Percentiles rank a stretch among this genome's conserved stretches.
Conservation (phyloP, 192 early-diverging fungal species). For the Endogone sp. region DNA sequence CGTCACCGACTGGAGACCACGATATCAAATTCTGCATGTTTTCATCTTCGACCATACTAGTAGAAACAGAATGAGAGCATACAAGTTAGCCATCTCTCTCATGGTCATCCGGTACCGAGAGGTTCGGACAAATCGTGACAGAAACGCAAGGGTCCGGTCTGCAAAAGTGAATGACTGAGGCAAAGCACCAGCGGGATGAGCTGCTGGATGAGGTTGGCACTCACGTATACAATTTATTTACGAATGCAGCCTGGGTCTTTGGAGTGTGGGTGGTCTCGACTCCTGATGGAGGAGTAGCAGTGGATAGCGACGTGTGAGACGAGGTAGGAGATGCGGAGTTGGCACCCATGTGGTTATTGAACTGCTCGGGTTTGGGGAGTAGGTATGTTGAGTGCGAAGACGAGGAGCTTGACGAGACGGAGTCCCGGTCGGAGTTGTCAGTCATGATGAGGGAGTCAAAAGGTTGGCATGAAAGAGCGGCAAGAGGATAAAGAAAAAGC, state of each 20-base stretch:
- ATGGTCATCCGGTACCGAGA: background rate
- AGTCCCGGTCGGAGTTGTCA: no score
- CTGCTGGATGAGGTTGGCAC: background rate
- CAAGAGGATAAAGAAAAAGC: no score
- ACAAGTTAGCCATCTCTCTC: no score
- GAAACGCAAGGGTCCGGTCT: no score
- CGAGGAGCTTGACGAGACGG: background rate
- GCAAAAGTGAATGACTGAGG: no score
- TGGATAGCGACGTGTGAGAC: slow-evolving; percentile 4
- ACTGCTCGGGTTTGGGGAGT: background rate
- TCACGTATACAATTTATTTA: slow-evolving; percentile 48
- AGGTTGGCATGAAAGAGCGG: no score
- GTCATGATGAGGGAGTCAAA: no score
- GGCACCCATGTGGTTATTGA: background rate
- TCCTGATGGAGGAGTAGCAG: slow-evolving; percentile 3
- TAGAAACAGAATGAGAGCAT: background rate
- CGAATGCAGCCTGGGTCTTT: slow-evolving; percentile 46
- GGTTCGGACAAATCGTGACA: no score
- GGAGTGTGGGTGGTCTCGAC: slow-evolving; percentile 4
- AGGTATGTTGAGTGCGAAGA: background rate
- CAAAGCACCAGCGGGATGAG: background rate
- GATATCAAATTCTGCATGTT: slow-evolving; percentile 57
- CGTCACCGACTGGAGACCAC: slow-evolving; percentile 81
- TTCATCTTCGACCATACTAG: slow-evolving; percentile 71
- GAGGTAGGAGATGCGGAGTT: slow-evolving; percentile 1